A percentile compares a stretch with the other conserved stretches of the same genome.
These are phyloP conservation scores for Rhododendron kiyosumense DNA, from an alignment of 148 eudicot species.

Conservation along the genomic window DNA sequence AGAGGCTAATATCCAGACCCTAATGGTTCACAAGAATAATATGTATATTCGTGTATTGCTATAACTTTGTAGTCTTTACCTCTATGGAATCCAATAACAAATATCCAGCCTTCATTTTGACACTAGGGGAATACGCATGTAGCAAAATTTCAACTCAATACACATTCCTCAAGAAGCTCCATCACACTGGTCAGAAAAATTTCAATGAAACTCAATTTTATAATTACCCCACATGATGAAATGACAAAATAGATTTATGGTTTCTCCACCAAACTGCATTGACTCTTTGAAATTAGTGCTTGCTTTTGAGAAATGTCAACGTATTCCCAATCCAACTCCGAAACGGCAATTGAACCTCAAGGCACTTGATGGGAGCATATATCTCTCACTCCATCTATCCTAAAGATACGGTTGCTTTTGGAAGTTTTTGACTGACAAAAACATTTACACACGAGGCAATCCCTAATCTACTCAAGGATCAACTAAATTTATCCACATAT, in stretches of 20 bases:
- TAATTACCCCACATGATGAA: neutral
- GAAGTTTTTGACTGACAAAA: neutral
- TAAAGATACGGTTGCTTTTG: neutral
- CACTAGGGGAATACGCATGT: neutral
- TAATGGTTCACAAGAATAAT: neutral
- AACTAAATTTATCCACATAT: neutral
- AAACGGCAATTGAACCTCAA: neutral
- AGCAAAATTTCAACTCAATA: neutral
- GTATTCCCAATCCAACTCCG: neutral
- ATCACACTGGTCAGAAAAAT: neutral
- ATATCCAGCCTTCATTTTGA: neutral
- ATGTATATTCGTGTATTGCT: neutral
- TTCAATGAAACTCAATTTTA: neutral
- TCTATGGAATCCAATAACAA: neutral
- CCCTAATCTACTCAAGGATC: neutral
- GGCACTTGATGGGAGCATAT: neutral
- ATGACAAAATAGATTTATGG: neutral
- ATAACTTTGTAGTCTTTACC: neutral
- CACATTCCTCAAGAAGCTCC: conserved; percentile 6
- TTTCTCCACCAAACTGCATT: neutral
- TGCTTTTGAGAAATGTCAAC: neutral
- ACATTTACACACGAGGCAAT: neutral
- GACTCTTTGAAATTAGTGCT: neutral
- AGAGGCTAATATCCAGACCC: neutral
- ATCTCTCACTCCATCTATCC: neutral